Conservation (phyloP, 2,329 filamentous ascomycete species). For the Fusarium redolens region DNA sequence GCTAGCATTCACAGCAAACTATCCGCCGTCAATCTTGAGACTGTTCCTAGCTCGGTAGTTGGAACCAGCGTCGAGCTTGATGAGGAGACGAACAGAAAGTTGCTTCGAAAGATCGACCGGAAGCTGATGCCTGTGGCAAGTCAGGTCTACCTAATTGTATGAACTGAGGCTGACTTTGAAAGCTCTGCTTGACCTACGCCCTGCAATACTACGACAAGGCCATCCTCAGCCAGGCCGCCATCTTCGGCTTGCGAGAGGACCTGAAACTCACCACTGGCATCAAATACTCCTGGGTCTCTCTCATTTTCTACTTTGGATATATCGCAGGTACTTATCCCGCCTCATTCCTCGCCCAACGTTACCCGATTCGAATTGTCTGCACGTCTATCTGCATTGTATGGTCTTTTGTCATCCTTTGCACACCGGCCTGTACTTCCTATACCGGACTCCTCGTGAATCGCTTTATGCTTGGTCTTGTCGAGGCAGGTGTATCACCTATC, state of each 20-base stretch:
- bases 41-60: not conserved
- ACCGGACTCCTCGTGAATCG: not conserved
- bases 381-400: not conserved
- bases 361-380: not conserved
- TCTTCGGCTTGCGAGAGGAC: not conserved
- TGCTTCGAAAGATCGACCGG: not conserved
- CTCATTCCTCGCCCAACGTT: not conserved
- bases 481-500: not conserved
- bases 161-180: not conserved
- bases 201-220: not conserved
- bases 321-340: not conserved
- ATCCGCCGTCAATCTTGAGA: not conserved
- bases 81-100: not conserved
- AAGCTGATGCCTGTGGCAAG: not conserved
- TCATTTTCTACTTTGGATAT: not conserved
- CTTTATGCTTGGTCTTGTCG: not conserved
- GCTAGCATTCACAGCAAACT: not conserved
- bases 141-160: not conserved
- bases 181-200: not conserved
- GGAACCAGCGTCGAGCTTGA: not conserved
- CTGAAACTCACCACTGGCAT: not conserved
- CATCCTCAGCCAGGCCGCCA: not conserved
- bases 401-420: not conserved
- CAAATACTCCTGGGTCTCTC: not conserved
- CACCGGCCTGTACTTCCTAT: not conserved